Evolutionary conservation across 305 asterid species (phyloP).

Genomic region (Ajuga reptans): DNA sequence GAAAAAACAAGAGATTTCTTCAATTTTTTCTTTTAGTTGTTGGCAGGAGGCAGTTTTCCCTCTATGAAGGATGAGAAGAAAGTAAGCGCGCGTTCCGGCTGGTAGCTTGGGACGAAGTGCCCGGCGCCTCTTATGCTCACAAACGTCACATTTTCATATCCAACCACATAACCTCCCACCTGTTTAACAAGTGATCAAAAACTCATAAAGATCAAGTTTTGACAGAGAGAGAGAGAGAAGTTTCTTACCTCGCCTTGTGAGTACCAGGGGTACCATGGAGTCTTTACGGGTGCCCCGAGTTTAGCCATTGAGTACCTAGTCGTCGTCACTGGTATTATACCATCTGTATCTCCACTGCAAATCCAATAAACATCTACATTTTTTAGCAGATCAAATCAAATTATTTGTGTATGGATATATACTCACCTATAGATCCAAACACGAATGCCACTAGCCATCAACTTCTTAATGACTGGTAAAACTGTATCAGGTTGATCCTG

Average conservation of each 20-base stretch:
- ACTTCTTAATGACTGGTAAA: constrained; percentile 31
- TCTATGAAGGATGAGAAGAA: constrained; percentile 32
- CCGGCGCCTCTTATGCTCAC: constrained; percentile 66
- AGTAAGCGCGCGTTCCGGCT: constrained; percentile 43
- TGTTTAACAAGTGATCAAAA: neutral
- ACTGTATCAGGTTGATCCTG: constrained; percentile 30
- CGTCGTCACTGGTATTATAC: constrained; percentile 38
- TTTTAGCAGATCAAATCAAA: no score
- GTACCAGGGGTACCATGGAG: constrained; percentile 65
- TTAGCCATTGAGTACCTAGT: constrained; percentile 45
- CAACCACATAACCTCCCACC: constrained; percentile 76
- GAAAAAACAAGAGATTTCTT: neutral
- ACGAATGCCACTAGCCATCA: constrained; percentile 42
- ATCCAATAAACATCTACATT: neutral
- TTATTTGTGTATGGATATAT: neutral
- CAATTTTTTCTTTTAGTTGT: neutral
- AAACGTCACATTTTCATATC: constrained; percentile 55
- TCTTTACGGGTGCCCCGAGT: constrained; percentile 36
- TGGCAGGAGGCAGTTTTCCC: constrained; percentile 27
- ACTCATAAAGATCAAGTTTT: neutral
- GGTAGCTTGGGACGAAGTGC: constrained; percentile 62
- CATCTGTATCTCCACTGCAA: constrained; percentile 54
- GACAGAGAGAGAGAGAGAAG: neutral
- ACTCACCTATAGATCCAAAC: constrained; percentile 39
- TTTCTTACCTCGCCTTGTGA: constrained; percentile 34